Evolutionary conservation across 371 early-diverging fungal species (phyloP), one percentile per base, ranked within the genome.

Genomic region (Mucor sp.): DNA sequence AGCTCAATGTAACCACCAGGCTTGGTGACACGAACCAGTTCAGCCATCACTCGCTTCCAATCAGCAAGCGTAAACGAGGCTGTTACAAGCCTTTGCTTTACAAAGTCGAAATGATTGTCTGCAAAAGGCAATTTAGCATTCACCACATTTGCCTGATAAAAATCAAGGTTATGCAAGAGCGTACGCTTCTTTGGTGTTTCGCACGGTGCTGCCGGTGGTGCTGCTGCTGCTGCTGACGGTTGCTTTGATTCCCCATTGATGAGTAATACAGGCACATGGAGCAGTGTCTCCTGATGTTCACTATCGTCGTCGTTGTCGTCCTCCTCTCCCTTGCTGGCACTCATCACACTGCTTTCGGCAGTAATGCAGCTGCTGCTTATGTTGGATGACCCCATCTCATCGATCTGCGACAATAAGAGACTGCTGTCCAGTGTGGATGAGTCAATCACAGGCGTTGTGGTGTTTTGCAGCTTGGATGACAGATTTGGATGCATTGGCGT

Each of bases 1-100:
- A 85, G 44, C 44, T 83, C 80, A 9, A 83, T 60, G 30, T 64
- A 68, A 25, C 78, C 78, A 21, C 75, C 78, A 12, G 72, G 74
- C 25, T 74, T 70, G 7, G 72, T 65, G 6, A 74, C 75, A 23
- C 74, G 66, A 25, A 70, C 53, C 27, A 70, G 32, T 15, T 72
- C 74, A 11, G 35, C 21, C 12, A 77, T 19, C 14, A 73, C 64
- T 2, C 41, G 17, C 28, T 71, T 63, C 78, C 78, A 78, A 62
- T 72, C 62, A 6, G 44, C 27, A 25, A 53, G 14, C 0, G 73
- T 75, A 65, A 66, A 78, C 3, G 66, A 30, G 17, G 69, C 30
- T 3, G 69, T 62, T 6, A 66, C 72, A 15, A 75, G 47, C 19
- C 69, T 41, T 39, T 75, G 75, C 62, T 66, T 62, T 7, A 78